Conservation (phyloP, 2,329 filamentous ascomycete species). For the Claviceps quebecensis region DNA sequence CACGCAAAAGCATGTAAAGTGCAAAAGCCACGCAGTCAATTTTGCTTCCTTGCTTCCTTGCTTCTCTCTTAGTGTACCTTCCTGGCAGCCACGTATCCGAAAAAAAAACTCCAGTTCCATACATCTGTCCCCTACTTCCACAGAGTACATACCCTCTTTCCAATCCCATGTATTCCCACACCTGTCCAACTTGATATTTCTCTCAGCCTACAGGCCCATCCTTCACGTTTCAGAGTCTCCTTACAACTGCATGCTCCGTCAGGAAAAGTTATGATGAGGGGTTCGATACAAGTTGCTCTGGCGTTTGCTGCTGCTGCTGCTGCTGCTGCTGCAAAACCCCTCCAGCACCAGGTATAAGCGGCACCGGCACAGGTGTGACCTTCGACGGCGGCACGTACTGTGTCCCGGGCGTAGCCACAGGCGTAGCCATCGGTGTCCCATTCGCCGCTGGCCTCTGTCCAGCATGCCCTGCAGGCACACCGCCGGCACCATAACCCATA, state of each 20-base stretch:
- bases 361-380: constrained; percentile 30
- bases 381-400: constrained; percentile 22
- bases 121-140: too few species aligned
- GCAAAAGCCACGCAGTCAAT: too few species aligned
- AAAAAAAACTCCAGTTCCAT: too few species aligned
- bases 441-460: constrained; percentile 18
- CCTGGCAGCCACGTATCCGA: too few species aligned
- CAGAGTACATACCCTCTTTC: too few species aligned
- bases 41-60: too few species aligned
- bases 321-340: constrained; percentile 9
- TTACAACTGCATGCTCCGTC: neutral
- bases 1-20: too few species aligned
- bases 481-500: constrained; percentile 18
- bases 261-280: neutral
- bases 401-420: constrained; percentile 10
- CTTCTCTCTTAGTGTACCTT: too few species aligned
- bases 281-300: neutral
- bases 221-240: neutral
- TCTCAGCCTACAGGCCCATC: neutral
- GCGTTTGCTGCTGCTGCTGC: constrained; percentile 4
- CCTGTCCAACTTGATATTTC: too few species aligned
- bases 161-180: too few species aligned
- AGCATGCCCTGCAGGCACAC: constrained; percentile 18
- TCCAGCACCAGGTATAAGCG: constrained; percentile 26
- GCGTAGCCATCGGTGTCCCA: constrained; percentile 15